Base-by-base conservation (phyloP, 225 moss, liverwort and hornwort species). In the Antitrichia curtipendula region DNA sequence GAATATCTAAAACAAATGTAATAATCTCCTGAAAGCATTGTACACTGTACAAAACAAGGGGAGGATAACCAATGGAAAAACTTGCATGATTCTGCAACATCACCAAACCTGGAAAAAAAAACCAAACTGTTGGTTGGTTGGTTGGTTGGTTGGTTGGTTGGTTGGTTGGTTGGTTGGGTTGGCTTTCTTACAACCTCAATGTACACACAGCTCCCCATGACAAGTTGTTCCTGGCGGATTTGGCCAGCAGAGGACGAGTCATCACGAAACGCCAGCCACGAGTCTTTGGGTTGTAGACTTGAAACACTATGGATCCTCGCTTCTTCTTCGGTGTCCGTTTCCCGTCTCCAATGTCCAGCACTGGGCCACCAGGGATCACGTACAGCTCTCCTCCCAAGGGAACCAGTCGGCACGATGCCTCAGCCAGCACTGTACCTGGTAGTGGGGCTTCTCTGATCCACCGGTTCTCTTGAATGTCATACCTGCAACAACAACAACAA, bases 191-290 rank as follows among this genome's bases (percentile, higher is more conserved):
- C 88, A 94, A 89, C 82, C 87, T 89, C 68, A 95, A 86, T 87
- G 91, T 91, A 92, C 94, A 95, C 79, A 93, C 91, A 77, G 91
- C 92, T 87, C 95, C 93, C 94, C 92, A 92, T 24, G 94, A 91
- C 65, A 90, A 72, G 65, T 88, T 93, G 14, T 81, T 89, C 89
- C 88, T 68, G 28, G 84, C 65, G 34, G 87, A 65, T 81, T 89
- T 90, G 64, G 89, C 89, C 87, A 91, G 69, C 45, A 91, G 87
- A 53, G 92, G 92, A 36, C 90, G 91, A 63, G 95, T 94, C 90
- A 84, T 85, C 53, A 95, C 84, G 82, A 92, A 90, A 57, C 95
- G 94, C 95, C 95, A 95, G 7, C 88, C 86, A 28, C 88, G 82
- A 58, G 90, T 90, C 78, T 90, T 91, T 27, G 95, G 94, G 47